Evolutionary conservation across 2,329 filamentous ascomycete genomes (phyloP).

Genomic region (Curvularia lunata): DNA sequence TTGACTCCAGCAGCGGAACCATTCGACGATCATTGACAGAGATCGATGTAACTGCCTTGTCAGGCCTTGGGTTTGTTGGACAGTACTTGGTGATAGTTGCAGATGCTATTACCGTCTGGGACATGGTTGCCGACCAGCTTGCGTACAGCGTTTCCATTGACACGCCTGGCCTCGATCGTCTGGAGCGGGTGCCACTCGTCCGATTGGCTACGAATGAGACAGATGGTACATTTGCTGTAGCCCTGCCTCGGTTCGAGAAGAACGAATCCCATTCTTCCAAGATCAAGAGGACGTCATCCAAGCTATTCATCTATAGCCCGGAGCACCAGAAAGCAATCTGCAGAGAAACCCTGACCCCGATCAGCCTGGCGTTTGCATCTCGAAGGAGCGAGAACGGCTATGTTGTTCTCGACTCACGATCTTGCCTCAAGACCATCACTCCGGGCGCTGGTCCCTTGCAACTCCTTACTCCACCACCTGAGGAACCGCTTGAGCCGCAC

Average conservation of each 20-base stretch:
- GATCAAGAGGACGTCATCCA: conserved; percentile 51
- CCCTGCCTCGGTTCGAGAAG: conserved; percentile 47
- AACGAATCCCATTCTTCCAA: conserved; percentile 37
- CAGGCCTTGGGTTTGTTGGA: conserved; percentile 73
- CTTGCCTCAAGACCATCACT: conserved; percentile 66
- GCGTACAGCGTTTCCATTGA: conserved; percentile 68
- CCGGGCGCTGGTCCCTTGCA: conserved; percentile 37
- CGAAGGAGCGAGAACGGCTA: conserved; percentile 72
- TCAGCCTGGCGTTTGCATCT: conserved; percentile 71
- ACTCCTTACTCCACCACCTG: conserved; percentile 41
- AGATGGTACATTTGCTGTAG: conserved; percentile 53
- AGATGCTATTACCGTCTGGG: conserved; percentile 76
- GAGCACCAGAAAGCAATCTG: conserved; percentile 65
- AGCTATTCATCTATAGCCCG: conserved; percentile 70
- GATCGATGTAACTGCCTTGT: conserved; percentile 69
- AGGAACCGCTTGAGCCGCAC: conserved; percentile 42
- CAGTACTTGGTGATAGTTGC: conserved; percentile 78
- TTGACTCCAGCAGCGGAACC: conserved; percentile 73
- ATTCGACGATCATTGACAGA: conserved; percentile 72
- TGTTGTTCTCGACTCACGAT: conserved; percentile 75
- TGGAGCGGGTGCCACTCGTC: conserved; percentile 50
- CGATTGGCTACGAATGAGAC: conserved; percentile 75
- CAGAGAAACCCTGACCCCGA: conserved; percentile 60
- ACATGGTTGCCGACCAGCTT: conserved; percentile 79
- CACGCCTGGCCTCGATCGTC: conserved; percentile 41